Evolutionary conservation across 2,329 filamentous ascomycete species (phyloP).

Genomic region (Colletotrichum cereale): DNA sequence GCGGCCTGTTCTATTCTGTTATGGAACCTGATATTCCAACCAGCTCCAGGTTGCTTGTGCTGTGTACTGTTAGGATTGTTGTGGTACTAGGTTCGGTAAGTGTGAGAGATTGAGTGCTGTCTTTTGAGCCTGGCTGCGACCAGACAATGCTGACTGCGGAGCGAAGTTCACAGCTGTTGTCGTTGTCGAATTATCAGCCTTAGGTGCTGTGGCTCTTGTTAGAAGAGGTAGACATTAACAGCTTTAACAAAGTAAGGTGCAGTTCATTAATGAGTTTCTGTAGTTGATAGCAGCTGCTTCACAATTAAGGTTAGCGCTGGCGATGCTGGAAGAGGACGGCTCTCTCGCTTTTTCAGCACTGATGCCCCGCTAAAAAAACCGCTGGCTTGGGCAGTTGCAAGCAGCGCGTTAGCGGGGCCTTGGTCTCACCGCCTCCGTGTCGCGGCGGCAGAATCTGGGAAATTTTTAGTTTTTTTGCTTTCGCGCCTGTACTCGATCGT

Average conservation of each 20-base stretch:
- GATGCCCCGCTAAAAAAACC: slow-evolving; percentile 25
- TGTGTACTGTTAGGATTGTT: background rate
- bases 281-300: background rate
- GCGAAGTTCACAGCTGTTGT: background rate
- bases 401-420: slow-evolving; percentile 25
- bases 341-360: slow-evolving; percentile 8
- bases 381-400: slow-evolving; percentile 11
- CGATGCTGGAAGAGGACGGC: slow-evolving; percentile 14
- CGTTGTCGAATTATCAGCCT: background rate
- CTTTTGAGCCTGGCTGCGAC: background rate
- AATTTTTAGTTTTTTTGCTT: slow-evolving; percentile 47
- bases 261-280: background rate
- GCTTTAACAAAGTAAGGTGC: background rate
- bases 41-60: background rate
- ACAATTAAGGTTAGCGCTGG: slow-evolving; percentile 22
- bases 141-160: background rate
- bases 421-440: slow-evolving; percentile 33
- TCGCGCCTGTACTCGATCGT: slow-evolving; percentile 27
- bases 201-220: background rate
- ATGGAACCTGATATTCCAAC: background rate
- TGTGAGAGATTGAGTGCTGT: background rate
- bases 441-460: slow-evolving; percentile 40
- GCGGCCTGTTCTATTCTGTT: background rate
- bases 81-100: background rate
- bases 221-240: background rate